Percentiles rank a stretch among this genome's conserved stretches.
Conservation (phyloP, 1,139 yeast species). For the Candida sanyaensis region DNA sequence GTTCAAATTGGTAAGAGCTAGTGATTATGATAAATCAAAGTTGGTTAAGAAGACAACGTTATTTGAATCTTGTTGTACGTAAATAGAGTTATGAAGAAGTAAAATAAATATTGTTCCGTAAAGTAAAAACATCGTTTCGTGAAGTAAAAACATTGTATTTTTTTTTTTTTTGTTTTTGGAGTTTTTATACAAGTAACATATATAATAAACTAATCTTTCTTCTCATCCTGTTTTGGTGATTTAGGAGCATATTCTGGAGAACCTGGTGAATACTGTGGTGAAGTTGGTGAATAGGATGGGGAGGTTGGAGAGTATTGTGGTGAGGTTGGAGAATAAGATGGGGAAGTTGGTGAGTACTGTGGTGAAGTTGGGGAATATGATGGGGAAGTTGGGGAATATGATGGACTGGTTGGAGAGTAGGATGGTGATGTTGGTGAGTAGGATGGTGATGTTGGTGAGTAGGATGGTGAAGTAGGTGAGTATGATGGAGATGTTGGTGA, state of each 20-base stretch:
- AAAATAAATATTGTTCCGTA: no score
- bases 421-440: conserved; percentile 54
- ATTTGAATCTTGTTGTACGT: conserved; percentile 54
- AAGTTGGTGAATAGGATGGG: conserved; percentile 61
- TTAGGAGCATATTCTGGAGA: conserved; percentile 48
- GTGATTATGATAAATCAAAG: conserved; percentile 44
- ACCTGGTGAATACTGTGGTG: neutral
- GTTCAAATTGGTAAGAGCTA: conserved; percentile 75
- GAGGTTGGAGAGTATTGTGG: conserved; percentile 77
- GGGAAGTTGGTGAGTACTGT: conserved; percentile 63
- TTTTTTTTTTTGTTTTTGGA: no score
- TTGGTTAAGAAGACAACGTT: conserved; percentile 56
- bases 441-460: conserved; percentile 62
- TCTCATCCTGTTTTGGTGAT: conserved; percentile 30
- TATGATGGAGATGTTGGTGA: conserved; percentile 68
- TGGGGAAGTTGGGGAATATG: conserved; percentile 70
- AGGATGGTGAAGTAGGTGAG: conserved; percentile 54
- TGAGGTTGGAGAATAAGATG: conserved; percentile 65
- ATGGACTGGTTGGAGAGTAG: conserved; percentile 69
- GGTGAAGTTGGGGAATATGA: conserved; percentile 75
- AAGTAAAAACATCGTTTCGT: no score
- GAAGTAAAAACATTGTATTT: no score
- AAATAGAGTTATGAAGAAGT: neutral
- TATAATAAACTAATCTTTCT: neutral
- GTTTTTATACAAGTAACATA: no score